Base-by-base conservation (phyloP, 225 moss, liverwort and hornwort species). In the Physcomitrellopsis africana region DNA sequence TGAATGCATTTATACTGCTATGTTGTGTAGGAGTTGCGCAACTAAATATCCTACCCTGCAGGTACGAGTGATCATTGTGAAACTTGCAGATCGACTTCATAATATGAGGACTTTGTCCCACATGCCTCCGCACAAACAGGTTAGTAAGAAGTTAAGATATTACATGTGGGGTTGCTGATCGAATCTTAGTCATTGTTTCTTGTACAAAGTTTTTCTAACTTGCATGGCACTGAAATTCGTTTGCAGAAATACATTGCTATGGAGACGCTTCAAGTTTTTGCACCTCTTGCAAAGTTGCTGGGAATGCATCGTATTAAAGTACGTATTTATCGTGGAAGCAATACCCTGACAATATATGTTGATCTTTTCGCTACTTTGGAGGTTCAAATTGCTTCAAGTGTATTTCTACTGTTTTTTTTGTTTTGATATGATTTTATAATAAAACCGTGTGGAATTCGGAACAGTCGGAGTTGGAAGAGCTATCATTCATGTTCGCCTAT, bases 231-330 rank as follows among this genome's bases (percentile, higher is more conserved):
- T 42, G 18, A 22, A 54, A 48, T 32, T 1, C 41, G 2, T 57
- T 48, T 0, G 84, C 93, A 99, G 99, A 87, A 90, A 77, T 88
- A 95, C 72, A 99, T 99, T 73, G 99, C 99, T 10, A 81, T 86
- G 83, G 99, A 99, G 80, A 99, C 99, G 17, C 79, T 99, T 23
- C 99, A 99, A 85, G 99, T 99, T 10, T 99, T 99, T 86, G 99
- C 99, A 72, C 99, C 99, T 23, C 82, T 99, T 81, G 99, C 99
- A 66, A 99, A 86, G 84, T 70, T 99, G 73, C 62, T 99, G 79
- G 99, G 95, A 81, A 99, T 99, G 93, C 89, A 91, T 59, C 87
- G 92, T 63, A 99, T 99, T 46, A 99, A 99, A 93, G 99, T 95
- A 48, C 37, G 74, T 54, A 51, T 45, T 46, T 65, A 59, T 45